phyloP scores from a whole-genome alignment of 768 basidiomycete species.

The Russula earlei region DNA sequence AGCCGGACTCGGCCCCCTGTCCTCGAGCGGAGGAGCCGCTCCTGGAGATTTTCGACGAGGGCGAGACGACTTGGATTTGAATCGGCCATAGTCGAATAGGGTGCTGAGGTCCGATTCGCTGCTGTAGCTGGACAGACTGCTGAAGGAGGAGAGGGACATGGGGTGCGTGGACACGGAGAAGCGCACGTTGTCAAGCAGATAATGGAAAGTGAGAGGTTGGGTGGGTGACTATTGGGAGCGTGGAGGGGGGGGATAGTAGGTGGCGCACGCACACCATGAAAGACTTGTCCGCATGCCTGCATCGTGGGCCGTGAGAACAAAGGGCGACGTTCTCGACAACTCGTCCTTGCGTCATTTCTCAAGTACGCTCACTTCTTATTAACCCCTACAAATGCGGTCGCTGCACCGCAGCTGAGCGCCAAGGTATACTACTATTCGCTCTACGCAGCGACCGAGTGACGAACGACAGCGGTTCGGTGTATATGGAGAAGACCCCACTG shows the following conservation, averaged over 20 bases:
- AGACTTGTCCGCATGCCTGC: neutral
- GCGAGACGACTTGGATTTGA: constrained; percentile 2
- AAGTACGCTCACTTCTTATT: no score
- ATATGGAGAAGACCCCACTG: no score
- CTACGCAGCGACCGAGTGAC: no score
- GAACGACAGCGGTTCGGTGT: no score
- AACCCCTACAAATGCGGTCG: no score
- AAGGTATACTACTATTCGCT: no score
- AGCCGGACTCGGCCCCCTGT: neutral
- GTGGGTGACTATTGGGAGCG: no score
- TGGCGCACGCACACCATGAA: neutral
- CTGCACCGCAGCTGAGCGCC: no score
- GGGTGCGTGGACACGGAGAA: neutral
- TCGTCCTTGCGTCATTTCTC: no score
- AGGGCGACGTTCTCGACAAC: no score
- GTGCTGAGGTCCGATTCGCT: constrained; percentile 17
- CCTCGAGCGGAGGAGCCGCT: neutral
- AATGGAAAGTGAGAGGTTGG: neutral
- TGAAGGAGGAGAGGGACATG: constrained; percentile 18
- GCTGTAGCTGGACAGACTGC: constrained; percentile 18
- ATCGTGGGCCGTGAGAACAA: constrained; percentile 11
- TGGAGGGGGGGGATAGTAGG: neutral
- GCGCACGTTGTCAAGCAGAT: constrained; percentile 8
- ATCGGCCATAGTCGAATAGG: neutral
- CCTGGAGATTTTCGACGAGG: neutral